These are phyloP conservation scores for Steccherinum ochraceum DNA, from an alignment of 768 basidiomycete species.

Conservation along the genomic window DNA sequence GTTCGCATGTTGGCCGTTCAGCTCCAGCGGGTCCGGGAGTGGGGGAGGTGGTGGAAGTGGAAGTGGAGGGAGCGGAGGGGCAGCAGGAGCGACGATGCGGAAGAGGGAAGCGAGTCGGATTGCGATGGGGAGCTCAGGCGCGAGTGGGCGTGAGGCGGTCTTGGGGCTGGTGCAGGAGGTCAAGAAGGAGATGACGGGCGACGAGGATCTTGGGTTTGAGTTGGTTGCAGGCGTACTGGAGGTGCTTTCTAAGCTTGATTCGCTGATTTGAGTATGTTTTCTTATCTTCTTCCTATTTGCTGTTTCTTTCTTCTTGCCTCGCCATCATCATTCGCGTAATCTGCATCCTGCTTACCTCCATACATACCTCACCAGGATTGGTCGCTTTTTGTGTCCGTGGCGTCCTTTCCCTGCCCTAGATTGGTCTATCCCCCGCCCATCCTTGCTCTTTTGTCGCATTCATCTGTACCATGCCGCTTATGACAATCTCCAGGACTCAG, in stretches of 20 bases:
- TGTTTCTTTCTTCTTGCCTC: too few relatives aligned
- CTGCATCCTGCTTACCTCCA: too few relatives aligned
- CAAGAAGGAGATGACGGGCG: slow-evolving; percentile 55
- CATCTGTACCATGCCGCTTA: too few relatives aligned
- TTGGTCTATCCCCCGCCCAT: too few relatives aligned
- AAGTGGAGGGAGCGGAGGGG: slow-evolving; percentile 6
- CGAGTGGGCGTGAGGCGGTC: slow-evolving; percentile 55
- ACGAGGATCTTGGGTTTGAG: slow-evolving; percentile 86
- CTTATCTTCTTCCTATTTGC: too few relatives aligned
- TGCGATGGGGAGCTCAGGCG: slow-evolving; percentile 47
- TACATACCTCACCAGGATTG: too few relatives aligned
- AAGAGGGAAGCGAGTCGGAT: slow-evolving; percentile 38
- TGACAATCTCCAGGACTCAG: too few relatives aligned
- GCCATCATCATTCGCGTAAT: too few relatives aligned
- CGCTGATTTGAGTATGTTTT: slow-evolving; percentile 53
- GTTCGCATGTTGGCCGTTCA: slow-evolving; percentile 86
- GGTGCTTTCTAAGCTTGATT: slow-evolving; percentile 90
- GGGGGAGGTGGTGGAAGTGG: slow-evolving; percentile 4
- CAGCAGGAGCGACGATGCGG: slow-evolving; percentile 10
- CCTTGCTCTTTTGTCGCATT: too few relatives aligned
- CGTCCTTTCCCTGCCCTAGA: too few relatives aligned
- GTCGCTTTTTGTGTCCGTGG: too few relatives aligned
- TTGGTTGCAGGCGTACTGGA: slow-evolving; percentile 89
- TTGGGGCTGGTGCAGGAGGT: slow-evolving; percentile 72
- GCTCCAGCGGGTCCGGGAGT: slow-evolving; percentile 30